Evolutionary conservation across 208 protist species (phyloP).

Genomic region (Leishmania aethiopica): DNA sequence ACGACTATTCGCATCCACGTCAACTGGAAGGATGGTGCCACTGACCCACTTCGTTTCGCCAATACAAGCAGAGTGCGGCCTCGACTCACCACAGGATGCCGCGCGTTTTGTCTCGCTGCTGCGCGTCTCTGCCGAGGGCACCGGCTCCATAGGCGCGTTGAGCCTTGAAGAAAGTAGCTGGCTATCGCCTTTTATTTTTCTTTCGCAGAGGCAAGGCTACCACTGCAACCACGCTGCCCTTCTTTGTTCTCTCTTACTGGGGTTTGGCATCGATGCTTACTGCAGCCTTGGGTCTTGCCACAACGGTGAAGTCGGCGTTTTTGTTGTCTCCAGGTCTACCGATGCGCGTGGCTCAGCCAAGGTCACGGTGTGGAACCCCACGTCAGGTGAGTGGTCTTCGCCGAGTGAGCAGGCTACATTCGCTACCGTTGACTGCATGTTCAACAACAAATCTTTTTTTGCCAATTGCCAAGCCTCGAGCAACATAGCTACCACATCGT

Average conservation of each 20-base stretch:
- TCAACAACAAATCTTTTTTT: constrained; percentile 88
- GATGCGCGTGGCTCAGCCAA: constrained; percentile 36
- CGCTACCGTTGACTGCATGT: constrained; percentile 80
- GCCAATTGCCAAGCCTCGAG: constrained; percentile 87
- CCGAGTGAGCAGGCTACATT: constrained; percentile 51
- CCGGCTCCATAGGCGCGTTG: constrained; percentile 35
- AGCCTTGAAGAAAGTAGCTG: constrained; percentile 43
- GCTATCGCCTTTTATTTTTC: constrained; percentile 83
- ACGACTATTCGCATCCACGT: constrained; percentile 86
- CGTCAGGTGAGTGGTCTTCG: constrained; percentile 57
- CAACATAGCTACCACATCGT: constrained; percentile 51
- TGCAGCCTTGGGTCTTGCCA: constrained; percentile 66
- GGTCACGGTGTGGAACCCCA: constrained; percentile 84
- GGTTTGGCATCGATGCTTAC: constrained; percentile 91
- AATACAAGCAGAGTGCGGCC: constrained; percentile 64
- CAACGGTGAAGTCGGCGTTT: constrained; percentile 58
- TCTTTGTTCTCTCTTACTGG: constrained; percentile 90
- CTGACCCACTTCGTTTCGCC: constrained; percentile 89
- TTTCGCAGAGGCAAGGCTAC: constrained; percentile 85
- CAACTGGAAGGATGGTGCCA: constrained; percentile 83
- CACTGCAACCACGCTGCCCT: constrained; percentile 86
- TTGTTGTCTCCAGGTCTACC: constrained; percentile 68
- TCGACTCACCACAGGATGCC: constrained; percentile 83
- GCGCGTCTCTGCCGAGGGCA: constrained; percentile 45
- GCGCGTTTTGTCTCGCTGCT: constrained; percentile 92